A percentile compares a stretch with the other conserved stretches of the same genome.
Evolutionary conservation across 495 filamentous ascomycete genomes (phyloP).

Genomic region (Aspergillus heteromorphus): DNA sequence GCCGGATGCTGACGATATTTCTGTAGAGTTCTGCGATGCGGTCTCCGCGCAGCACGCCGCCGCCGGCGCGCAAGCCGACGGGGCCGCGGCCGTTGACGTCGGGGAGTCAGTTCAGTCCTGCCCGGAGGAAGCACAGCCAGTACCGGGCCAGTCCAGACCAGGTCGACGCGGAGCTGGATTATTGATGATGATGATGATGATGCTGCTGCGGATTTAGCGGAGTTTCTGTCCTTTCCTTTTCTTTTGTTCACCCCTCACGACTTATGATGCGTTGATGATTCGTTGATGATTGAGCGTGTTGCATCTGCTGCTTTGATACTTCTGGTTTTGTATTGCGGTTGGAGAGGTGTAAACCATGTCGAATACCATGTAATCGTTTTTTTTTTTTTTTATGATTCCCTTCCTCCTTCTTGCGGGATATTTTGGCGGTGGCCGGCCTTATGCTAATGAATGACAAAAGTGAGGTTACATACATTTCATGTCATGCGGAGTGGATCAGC

Average conservation of each 20-base stretch:
- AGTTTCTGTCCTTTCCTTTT: no score
- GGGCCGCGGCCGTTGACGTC: constrained; percentile 49
- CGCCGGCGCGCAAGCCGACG: constrained; percentile 49
- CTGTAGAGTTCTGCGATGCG: constrained; percentile 36
- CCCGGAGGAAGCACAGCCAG: constrained; percentile 38
- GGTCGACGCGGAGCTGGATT: constrained; percentile 39
- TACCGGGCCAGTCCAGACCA: constrained; percentile 47
- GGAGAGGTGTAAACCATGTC: constrained; percentile 10
- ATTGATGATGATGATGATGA: no score
- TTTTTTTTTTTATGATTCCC: constrained; percentile 10
- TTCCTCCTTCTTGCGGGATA: background rate
- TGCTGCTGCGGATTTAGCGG: no score
- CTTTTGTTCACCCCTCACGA: no score
- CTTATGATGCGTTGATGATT: constrained; percentile 8
- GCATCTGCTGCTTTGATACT: constrained; percentile 3
- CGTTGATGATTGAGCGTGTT: constrained; percentile 8
- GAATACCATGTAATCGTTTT: constrained; percentile 12
- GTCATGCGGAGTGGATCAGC: no score
- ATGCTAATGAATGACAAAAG: background rate
- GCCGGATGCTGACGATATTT: constrained; percentile 5
- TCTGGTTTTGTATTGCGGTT: background rate
- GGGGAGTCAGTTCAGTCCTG: constrained; percentile 41
- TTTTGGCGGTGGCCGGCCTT: background rate
- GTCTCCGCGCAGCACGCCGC: constrained; percentile 35
- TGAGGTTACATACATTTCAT: no score